Conservation (phyloP, 148 eudicot species). For the Camellia japonica region DNA sequence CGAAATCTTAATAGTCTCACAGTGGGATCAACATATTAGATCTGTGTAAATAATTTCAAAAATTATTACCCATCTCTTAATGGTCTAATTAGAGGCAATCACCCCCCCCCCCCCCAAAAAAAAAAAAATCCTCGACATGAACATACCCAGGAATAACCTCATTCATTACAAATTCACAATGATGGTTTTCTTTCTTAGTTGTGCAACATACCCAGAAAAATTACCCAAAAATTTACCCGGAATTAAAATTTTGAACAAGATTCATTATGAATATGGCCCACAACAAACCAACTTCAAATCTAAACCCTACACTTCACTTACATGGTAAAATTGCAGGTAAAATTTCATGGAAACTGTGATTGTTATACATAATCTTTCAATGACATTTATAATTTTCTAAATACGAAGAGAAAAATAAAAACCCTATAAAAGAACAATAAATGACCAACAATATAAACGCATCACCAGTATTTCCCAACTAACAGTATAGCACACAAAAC, state of each 20-base stretch:
- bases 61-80: neutral
- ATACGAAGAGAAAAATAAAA: neutral
- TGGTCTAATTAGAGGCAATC: neutral
- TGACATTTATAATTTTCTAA: neutral
- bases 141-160: neutral
- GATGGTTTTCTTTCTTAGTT: too few relatives aligned
- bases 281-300: too few relatives aligned
- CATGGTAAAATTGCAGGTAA: too few relatives aligned
- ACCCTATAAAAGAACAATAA: neutral
- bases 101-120: too few relatives aligned
- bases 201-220: too few relatives aligned
- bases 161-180: neutral
- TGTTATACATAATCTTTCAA: neutral
- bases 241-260: too few relatives aligned
- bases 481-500: constrained; percentile 4
- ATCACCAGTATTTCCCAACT: neutral
- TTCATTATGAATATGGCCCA: too few relatives aligned
- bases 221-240: too few relatives aligned
- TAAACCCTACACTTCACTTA: too few relatives aligned
- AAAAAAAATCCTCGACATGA: neutral
- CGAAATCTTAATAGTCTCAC: neutral
- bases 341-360: neutral
- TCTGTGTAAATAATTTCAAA: neutral
- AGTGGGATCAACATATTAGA: neutral
- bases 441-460: neutral